Percentiles rank a stretch among this genome's conserved stretches.
Conservation (phyloP, 208 protist species). For the Leishmania lainsoni region DNA sequence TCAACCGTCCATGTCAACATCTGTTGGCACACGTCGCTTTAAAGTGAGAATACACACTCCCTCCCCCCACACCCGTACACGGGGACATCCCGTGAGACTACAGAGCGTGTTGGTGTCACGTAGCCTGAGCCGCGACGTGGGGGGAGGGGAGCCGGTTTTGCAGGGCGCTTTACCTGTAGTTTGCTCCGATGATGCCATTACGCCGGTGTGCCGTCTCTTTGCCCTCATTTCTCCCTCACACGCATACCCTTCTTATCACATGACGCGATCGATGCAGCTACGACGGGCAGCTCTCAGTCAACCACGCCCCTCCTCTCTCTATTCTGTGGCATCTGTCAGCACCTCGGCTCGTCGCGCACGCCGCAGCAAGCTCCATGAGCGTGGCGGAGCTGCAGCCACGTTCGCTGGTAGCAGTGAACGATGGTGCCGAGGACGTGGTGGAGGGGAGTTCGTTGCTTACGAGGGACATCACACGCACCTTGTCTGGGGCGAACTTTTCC, state of each 20-base stretch:
- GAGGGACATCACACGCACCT: slow-evolving; percentile 48
- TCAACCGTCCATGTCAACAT: background rate
- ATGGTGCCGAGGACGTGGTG: slow-evolving; percentile 45
- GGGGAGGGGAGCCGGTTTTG: background rate
- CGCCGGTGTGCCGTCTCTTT: background rate
- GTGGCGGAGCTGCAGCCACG: slow-evolving; percentile 6
- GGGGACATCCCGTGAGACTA: too few relatives aligned
- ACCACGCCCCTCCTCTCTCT: background rate
- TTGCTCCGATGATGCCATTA: background rate
- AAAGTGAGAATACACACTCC: background rate
- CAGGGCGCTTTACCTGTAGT: background rate
- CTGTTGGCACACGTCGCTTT: background rate
- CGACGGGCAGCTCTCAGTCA: background rate
- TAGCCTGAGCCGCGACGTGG: background rate
- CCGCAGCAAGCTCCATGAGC: background rate
- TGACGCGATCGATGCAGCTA: background rate
- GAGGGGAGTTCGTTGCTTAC: slow-evolving; percentile 34
- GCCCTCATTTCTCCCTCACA: background rate
- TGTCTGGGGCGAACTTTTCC: slow-evolving; percentile 81
- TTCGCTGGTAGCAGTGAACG: slow-evolving; percentile 25
- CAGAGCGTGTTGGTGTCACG: background rate
- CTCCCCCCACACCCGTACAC: background rate
- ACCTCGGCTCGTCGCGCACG: background rate
- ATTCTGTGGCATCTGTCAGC: background rate
- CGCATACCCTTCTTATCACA: background rate